Evolutionary conservation across 2,329 filamentous ascomycete genomes (phyloP).

Genomic region (Nigrospora sphaerica): DNA sequence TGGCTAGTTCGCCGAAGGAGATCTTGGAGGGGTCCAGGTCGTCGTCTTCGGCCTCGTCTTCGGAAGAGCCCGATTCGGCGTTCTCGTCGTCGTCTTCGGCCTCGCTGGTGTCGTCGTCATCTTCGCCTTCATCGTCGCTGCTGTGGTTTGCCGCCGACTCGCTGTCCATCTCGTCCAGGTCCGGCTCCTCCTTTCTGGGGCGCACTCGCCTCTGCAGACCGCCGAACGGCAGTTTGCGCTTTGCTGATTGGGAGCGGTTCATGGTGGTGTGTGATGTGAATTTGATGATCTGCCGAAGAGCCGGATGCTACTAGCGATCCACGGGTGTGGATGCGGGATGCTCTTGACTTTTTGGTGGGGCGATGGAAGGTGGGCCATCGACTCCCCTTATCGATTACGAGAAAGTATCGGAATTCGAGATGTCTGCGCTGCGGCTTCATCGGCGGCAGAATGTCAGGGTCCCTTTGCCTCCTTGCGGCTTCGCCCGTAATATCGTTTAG

Average conservation of each 20-base stretch:
- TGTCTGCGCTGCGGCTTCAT: too few relatives aligned
- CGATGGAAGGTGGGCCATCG: neutral
- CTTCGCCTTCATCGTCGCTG: slow-evolving; percentile 21
- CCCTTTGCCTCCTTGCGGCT: too few relatives aligned
- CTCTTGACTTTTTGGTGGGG: neutral
- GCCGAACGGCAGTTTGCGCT: slow-evolving; percentile 30
- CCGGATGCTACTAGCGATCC: too few relatives aligned
- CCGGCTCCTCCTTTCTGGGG: slow-evolving; percentile 32
- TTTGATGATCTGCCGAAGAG: too few relatives aligned
- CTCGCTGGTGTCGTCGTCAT: slow-evolving; percentile 8
- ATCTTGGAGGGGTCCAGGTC: slow-evolving; percentile 49
- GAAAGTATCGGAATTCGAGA: too few relatives aligned
- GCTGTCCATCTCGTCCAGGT: slow-evolving; percentile 25
- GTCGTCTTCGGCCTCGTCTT: slow-evolving; percentile 18
- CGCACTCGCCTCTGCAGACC: slow-evolving; percentile 36
- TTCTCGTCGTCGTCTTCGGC: neutral
- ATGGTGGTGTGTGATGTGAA: slow-evolving; percentile 7
- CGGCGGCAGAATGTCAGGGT: too few relatives aligned
- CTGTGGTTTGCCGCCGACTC: slow-evolving; percentile 20
- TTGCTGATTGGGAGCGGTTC: slow-evolving; percentile 19
- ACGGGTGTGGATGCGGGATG: too few relatives aligned
- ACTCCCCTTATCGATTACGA: too few relatives aligned
- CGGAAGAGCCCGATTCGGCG: slow-evolving; percentile 12
- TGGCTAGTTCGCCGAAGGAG: slow-evolving; percentile 85
- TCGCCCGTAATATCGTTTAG: too few relatives aligned